Evolutionary conservation across 176 grass and related monocot genomes (phyloP).

Genomic region (Avena sativa): DNA sequence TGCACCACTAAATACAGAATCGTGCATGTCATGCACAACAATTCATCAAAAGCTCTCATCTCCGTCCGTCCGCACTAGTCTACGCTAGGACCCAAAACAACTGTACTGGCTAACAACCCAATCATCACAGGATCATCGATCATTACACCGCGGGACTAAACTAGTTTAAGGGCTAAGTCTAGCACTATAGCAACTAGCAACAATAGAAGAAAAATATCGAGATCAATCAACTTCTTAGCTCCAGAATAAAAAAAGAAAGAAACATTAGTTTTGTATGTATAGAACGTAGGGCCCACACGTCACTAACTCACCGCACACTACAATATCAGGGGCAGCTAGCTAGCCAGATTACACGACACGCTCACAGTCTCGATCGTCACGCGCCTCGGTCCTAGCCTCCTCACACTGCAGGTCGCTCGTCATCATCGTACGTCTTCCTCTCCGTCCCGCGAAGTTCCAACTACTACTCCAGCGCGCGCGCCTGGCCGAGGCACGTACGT

Average conservation of each 20-base stretch:
- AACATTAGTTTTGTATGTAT: not conserved
- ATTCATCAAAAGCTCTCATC: no score
- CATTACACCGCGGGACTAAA: not conserved
- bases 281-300: not conserved
- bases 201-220: not conserved
- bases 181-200: not conserved
- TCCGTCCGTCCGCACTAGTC: not conserved
- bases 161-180: not conserved
- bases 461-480: not conserved
- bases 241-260: not conserved
- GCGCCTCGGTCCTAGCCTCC: not conserved
- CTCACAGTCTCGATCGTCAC: not conserved
- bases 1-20: not conserved
- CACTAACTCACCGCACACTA: not conserved
- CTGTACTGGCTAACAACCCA: slow-evolving; percentile 19
- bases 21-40: not conserved
- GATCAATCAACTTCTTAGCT: not conserved
- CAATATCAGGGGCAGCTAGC: not conserved
- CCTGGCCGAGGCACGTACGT: not conserved
- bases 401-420: not conserved
- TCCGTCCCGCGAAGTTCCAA: not conserved
- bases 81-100: slow-evolving; percentile 13
- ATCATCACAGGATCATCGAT: slow-evolving; percentile 31
- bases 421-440: not conserved
- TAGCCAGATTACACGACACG: not conserved